Conservation (phyloP, 1,284 basidiomycete species). For the Ganoderma lucidum region DNA sequence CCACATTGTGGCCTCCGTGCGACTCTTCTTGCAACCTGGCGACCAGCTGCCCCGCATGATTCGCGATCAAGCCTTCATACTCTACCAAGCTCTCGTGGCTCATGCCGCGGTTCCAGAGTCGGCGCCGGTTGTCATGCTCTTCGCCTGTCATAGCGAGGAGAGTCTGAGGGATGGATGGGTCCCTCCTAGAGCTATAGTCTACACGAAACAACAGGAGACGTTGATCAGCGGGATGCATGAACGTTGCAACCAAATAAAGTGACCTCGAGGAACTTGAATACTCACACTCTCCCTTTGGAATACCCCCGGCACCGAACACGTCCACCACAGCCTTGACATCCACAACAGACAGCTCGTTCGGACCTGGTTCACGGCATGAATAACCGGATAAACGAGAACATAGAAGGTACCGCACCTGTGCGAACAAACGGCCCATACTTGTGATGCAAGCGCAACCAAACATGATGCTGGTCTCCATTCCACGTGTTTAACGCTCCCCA, state of each 20-base stretch:
- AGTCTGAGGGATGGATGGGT: neutral
- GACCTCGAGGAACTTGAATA: neutral
- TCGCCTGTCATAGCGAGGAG: neutral
- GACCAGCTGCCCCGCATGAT: neutral
- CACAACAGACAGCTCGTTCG: constrained; percentile 2
- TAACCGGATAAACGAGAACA: neutral
- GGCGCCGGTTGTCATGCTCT: neutral
- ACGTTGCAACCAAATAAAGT: neutral
- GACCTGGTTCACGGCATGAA: neutral
- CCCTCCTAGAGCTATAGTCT: neutral
- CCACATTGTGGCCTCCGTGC: neutral
- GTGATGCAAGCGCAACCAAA: neutral
- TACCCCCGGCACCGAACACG: neutral
- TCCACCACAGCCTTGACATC: neutral
- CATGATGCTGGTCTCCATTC: neutral
- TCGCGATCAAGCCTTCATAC: neutral
- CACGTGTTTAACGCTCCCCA: neutral
- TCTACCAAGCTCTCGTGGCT: neutral
- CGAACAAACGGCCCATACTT: constrained; percentile 3
- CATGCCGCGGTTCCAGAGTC: constrained; percentile 1
- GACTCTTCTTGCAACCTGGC: neutral
- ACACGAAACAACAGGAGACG: neutral
- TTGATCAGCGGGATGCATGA: neutral
- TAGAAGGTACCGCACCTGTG: neutral
- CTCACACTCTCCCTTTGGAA: neutral